phyloP scores from a whole-genome alignment of 192 early-diverging fungal species.

The Mycoemilia scoparia region DNA sequence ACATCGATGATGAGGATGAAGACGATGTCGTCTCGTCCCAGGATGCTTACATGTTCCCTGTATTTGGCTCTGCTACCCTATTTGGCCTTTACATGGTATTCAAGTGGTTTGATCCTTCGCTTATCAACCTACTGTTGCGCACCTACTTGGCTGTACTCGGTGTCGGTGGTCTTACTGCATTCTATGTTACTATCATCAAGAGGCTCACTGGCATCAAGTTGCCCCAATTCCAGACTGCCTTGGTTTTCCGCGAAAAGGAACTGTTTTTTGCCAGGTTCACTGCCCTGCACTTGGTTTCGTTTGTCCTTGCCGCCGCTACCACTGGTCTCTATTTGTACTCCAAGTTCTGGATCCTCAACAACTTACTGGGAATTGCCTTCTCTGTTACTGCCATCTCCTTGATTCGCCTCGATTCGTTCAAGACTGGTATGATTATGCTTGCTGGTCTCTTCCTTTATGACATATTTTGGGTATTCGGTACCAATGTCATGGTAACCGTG shows the following conservation, averaged over 20 bases:
- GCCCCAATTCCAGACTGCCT: constrained; percentile 49
- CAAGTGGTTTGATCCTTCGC: constrained; percentile 67
- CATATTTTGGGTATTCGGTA: constrained; percentile 98
- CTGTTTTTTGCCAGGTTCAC: constrained; percentile 34
- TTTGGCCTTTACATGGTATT: constrained; percentile 75
- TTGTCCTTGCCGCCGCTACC: constrained; percentile 33
- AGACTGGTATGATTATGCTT: constrained; percentile 88
- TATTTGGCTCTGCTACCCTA: constrained; percentile 69
- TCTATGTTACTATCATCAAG: constrained; percentile 34
- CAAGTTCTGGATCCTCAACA: constrained; percentile 89
- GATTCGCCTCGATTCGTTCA: constrained; percentile 84
- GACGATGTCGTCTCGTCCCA: constrained; percentile 65
- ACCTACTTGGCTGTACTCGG: constrained; percentile 75
- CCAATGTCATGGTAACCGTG: constrained; percentile 94
- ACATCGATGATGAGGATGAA: constrained; percentile 44
- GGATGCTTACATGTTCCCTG: constrained; percentile 86
- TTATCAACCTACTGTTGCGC: constrained; percentile 63
- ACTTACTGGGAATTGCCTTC: constrained; percentile 74
- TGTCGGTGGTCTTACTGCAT: constrained; percentile 52
- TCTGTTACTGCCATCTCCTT: constrained; percentile 70
- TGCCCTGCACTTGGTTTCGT: constrained; percentile 41
- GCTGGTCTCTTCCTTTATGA: constrained; percentile 87
- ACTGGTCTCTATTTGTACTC: constrained; percentile 60
- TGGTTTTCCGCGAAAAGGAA: constrained; percentile 20
- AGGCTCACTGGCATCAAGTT: constrained; percentile 33